These are phyloP conservation scores for Sequoiadendron giganteum DNA, from an alignment of 75 land plant genomes.

Conservation along the genomic window DNA sequence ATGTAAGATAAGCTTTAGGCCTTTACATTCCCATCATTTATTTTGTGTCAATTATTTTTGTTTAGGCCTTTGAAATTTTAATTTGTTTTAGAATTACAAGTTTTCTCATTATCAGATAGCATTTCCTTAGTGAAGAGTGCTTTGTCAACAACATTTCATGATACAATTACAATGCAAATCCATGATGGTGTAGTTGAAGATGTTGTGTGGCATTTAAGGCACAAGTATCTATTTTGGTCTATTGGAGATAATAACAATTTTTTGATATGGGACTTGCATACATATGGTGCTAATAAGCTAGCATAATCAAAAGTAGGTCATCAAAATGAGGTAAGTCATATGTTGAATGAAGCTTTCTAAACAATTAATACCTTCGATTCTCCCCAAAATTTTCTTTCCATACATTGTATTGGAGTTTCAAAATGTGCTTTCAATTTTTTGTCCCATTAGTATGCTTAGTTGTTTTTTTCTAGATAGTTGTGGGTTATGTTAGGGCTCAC, in stretches of 20 bases:
- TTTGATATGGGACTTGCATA: conserved; percentile 80
- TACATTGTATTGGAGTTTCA: background rate
- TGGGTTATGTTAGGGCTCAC: too few species aligned
- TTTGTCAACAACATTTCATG: background rate
- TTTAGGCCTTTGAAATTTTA: background rate
- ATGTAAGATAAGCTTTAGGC: background rate
- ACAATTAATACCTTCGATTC: background rate
- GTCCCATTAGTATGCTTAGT: background rate
- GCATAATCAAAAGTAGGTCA: conserved; percentile 75
- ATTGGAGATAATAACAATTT: conserved; percentile 85
- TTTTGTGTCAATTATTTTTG: background rate
- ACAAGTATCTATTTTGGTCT: conserved; percentile 87
- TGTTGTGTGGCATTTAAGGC: conserved; percentile 89
- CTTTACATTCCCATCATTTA: background rate
- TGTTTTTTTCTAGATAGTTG: background rate
- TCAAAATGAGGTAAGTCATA: conserved; percentile 69
- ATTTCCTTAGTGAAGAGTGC: background rate
- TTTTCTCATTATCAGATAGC: background rate
- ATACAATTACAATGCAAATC: too few species aligned
- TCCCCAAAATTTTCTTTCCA: background rate
- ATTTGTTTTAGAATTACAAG: background rate
- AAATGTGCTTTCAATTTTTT: background rate
- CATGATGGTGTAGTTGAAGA: conserved; percentile 81
- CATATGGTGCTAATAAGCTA: conserved; percentile 55
- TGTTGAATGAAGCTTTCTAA: background rate